Base-by-base conservation (phyloP, 164 flowering plant species). In the Amborella trichopoda region DNA sequence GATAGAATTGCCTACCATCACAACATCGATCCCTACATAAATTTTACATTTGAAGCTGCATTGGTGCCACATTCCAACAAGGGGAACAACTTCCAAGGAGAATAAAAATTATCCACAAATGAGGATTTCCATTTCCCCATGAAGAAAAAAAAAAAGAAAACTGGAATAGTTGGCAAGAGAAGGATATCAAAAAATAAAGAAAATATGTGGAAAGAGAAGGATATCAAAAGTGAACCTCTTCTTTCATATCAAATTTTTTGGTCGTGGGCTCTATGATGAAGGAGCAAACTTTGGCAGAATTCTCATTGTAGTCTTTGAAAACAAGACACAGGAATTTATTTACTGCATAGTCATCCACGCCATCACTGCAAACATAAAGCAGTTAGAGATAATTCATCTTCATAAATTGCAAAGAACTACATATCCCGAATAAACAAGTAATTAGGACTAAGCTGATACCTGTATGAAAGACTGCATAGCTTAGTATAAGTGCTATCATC, bases 201-300 rank as follows among this genome's bases (percentile, higher is more conserved):
- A 14, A 17, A 20, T 6, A 14, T 24, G 26, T 25, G 3, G 28
- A 14, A n/a, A 44, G 14, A 43, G 9, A 8, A 8, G 34, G 14
- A 30, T 8, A 8, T 30, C 18, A 37, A 36, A 45, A 24, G 20
- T 39, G n/a, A n/a, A 91, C 99, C 96, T 91, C 95, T 69, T 84
- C 99, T 68, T 87, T 91, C 75, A 91, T 80, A 67, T 91, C 99
- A 59, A 77, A 72, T 65, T 76, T 80, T 42, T 75, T 75, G 28
- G 94, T 75, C 23, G 83, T 78, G 46, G 83, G 60, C 55, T 82
- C 96, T 64, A 73, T 84, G 33, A 75, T 63, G 11, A 91, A 37
- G 21, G 95, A 77, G 68, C 66, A 65, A 41, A 73, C 46, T 61
- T 73, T 74, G 24, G 77, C 80, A 26, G 36, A 51, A 16, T 66